Evolutionary conservation across 2,329 filamentous ascomycete species (phyloP), one percentile per base, ranked within the genome.

Genomic region (Biscogniauxia marginata): DNA sequence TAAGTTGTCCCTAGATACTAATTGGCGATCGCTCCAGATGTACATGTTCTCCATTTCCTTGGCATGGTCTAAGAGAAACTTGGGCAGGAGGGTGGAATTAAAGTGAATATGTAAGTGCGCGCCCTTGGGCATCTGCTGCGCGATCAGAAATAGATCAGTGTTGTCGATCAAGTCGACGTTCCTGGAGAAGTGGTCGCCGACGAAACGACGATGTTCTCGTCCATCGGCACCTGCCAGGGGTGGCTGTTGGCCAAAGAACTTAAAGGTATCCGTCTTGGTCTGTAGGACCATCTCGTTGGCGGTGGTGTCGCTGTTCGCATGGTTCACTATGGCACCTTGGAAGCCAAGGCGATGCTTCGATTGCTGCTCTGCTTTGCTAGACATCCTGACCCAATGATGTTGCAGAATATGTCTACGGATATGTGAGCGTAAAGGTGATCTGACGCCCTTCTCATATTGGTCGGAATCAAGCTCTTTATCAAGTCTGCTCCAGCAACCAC

Each of bases 81-180:
- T 70, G 8, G 88, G 86, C 13, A 78, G 75, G 4, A 91, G 75
- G 58, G 88, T 89, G n/a, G 88, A 82, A 68, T 91, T 92, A 77
- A 90, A 91, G 70, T 92, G 89, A 21, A 91, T 82, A 70, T 92
- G 89, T 21, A 91, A 75, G 67, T 91, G 86, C 0, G 82, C 81
- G 2, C 88, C 89, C 70, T 92, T 92, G 45, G 89, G 89, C 76
- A 89, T 81, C 55, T 70, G 67, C 25, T 74, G 74, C 5, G 85
- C 81, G 22, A 88, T 78, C 23, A 75, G 63, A 63, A 85, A 84
- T 13, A 91, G 66, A 46, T 74, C 71, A 7, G 87, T 89, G 48
- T 77, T 52, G 39, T 79, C 71, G 62, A 88, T 83, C 44, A 83
- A 70, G 52, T 78, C 70, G 46, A 76, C 69, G 63, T 85, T 85